These are phyloP conservation scores for Cyclotella cryptica DNA, from an alignment of 108 stramenopile genomes.

Conservation along the genomic window DNA sequence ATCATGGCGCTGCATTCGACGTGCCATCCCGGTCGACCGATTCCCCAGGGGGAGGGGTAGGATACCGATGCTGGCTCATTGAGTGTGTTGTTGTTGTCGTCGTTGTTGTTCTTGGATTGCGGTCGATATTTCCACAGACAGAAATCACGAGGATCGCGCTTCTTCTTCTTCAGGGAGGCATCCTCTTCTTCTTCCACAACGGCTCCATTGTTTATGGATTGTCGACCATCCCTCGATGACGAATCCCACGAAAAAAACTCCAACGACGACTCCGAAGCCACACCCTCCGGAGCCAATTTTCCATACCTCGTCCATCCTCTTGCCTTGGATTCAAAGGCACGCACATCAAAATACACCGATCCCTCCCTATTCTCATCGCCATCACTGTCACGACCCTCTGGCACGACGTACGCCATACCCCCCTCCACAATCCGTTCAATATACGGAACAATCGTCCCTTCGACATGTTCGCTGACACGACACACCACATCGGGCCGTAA, in stretches of 20 bases:
- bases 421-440: conserved; percentile 75
- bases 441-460: conserved; percentile 86
- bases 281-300: conserved; percentile 81
- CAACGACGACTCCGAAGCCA: conserved; percentile 45
- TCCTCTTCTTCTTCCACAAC: conserved; percentile 29
- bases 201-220: no score
- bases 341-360: conserved; percentile 94
- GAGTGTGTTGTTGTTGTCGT: background rate
- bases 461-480: conserved; percentile 94
- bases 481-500: conserved; percentile 86
- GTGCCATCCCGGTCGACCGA: conserved; percentile 98
- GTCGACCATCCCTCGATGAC: no score
- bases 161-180: conserved; percentile 24
- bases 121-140: conserved; percentile 94
- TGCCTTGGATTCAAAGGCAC: conserved; percentile 71
- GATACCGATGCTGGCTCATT: conserved; percentile 54
- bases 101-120: background rate
- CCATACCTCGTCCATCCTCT: conserved; percentile 81
- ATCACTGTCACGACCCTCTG: conserved; percentile 51
- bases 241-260: conserved; percentile 63
- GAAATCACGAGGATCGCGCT: conserved; percentile 94
- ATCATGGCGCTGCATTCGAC: conserved; percentile 99
- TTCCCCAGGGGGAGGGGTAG: conserved; percentile 94
- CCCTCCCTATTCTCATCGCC: conserved; percentile 38
- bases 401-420: conserved; percentile 87